These are phyloP conservation scores for Penicillium roqueforti DNA, from an alignment of 495 filamentous ascomycete genomes.

Conservation along the genomic window DNA sequence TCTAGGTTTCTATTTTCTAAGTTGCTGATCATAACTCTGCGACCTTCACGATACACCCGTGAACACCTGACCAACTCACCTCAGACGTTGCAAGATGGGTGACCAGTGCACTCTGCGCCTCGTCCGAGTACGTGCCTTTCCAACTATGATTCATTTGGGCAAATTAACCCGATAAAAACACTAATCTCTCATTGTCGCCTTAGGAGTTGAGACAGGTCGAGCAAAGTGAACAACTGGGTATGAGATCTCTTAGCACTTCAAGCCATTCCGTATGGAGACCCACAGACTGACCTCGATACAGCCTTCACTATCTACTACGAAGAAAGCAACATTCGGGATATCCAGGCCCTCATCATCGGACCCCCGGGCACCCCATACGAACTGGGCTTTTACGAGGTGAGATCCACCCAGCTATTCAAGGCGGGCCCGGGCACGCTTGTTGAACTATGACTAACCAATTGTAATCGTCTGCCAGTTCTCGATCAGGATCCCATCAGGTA, in stretches of 20 bases:
- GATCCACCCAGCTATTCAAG: constrained; percentile 3
- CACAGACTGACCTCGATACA: constrained; percentile 8
- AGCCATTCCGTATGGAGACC: not conserved
- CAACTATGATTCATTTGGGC: not conserved
- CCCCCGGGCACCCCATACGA: constrained; percentile 95
- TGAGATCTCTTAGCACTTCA: not conserved
- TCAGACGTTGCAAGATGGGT: constrained; percentile 8
- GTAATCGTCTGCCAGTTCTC: constrained; percentile 24
- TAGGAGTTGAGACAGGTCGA: constrained; percentile 21
- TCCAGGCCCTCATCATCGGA: constrained; percentile 84
- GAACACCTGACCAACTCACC: not conserved
- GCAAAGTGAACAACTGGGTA: constrained; percentile 18
- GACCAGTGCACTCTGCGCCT: constrained; percentile 19
- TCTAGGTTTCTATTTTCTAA: not conserved
- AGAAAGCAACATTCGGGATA: constrained; percentile 82
- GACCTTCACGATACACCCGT: not conserved
- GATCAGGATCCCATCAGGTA: constrained; percentile 35
- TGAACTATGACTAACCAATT: not conserved
- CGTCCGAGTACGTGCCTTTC: constrained; percentile 12
- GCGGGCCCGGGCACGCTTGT: not conserved
- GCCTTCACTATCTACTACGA: constrained; percentile 60
- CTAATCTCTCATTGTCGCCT: not conserved
- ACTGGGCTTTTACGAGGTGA: constrained; percentile 92
- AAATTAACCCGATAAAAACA: not conserved
- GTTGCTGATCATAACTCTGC: not conserved